Evolutionary conservation across 2,329 filamentous ascomycete species (phyloP).

Genomic region (Aspergillus sp.): DNA sequence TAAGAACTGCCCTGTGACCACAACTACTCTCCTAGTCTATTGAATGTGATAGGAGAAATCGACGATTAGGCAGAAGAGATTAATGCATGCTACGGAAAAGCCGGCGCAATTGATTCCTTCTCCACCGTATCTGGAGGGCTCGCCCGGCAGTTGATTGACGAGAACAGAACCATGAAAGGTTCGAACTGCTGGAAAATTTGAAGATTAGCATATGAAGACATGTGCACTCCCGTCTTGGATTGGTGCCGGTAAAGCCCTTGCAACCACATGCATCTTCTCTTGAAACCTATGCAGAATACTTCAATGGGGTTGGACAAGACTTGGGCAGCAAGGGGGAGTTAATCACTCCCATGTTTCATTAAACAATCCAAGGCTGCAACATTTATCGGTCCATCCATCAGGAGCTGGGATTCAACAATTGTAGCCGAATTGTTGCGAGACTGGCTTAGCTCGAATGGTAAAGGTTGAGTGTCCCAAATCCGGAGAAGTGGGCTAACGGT

Average conservation of each 20-base stretch:
- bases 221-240: not conserved
- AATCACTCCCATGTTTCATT: not conserved
- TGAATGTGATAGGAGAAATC: too few species aligned
- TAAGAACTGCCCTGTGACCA: too few species aligned
- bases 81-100: too few species aligned
- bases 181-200: too few species aligned
- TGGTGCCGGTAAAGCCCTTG: not conserved
- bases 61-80: too few species aligned
- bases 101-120: too few species aligned
- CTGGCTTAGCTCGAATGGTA: not conserved
- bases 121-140: too few species aligned
- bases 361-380: not conserved
- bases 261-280: not conserved
- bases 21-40: too few species aligned
- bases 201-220: not conserved
- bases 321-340: conserved; percentile 1
- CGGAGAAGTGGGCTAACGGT: not conserved
- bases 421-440: not conserved
- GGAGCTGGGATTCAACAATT: not conserved
- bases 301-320: not conserved
- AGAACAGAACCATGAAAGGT: too few species aligned
- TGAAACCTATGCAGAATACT: not conserved
- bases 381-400: not conserved
- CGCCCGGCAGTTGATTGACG: too few species aligned
- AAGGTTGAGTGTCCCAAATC: not conserved